Evolutionary conservation across 2,329 filamentous ascomycete species (phyloP), one percentile per base, ranked within the genome.

Genomic region (Colletotrichum chrysophilum): DNA sequence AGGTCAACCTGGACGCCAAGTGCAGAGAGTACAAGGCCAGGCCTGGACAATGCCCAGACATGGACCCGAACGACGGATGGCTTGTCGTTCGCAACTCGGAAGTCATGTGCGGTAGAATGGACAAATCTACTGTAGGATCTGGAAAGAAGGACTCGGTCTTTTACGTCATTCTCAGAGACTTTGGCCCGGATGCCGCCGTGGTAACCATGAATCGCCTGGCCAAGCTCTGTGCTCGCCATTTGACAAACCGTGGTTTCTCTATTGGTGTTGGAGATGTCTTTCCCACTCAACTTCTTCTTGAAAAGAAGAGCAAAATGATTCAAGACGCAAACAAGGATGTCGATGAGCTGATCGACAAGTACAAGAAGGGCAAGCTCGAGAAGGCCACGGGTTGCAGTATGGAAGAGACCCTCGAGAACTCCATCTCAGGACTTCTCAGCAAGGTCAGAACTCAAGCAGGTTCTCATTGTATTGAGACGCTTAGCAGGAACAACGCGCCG

Each of bases 81-180:
- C 88, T 99, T 12, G 95, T 98, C 16, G 94, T 99, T 77, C 94
- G 96, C 73, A 98, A 99, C 82, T 98, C 96, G 0, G 96, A 98
- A 83, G 93, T 98, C 77, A 98, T 99, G 95, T 98, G 96, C 82
- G 97, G 97, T 76, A 91, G 94, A 75, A 98, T 98, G 96, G 97
- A 99, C 87, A 99, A 99, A 86, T 94, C 95, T 2, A 98, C 96
- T 0, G 95, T 99, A n/a, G 97, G 97, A 79, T 93, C 95, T 7
- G 97, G 97, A 80, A 98, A 98, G 88, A 99, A 99, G 83, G 96
- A 98, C 83, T 98, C 96, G 0, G 93, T 99, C 24, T 99, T 98
- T 82, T 99, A 98, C 81, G 94, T 98, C 72, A 96, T 99, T 82
- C 91, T 98, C 79, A 92, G 97, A 88, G 97, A 99, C 86, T 99